Evolutionary conservation across 2,329 filamentous ascomycete genomes (phyloP), one percentile per base, ranked within the genome.

Genomic region (Dactylonectria estremocensis): DNA sequence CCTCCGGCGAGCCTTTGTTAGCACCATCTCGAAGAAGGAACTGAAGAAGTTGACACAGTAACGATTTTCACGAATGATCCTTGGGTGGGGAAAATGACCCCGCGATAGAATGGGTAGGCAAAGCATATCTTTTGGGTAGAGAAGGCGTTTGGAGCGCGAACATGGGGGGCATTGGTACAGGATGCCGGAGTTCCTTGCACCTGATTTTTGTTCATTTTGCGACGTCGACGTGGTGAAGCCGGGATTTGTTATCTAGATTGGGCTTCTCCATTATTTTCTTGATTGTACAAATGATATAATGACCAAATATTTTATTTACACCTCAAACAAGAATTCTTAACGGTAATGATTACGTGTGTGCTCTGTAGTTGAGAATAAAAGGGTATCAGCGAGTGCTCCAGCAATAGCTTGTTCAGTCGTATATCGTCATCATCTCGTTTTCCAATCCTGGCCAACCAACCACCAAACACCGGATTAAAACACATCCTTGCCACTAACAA

Each of bases 1-100:
- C 78, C 83, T 97, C 31, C 81, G 84, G 66, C 90, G 94, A 63
- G 95, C 95, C 1, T 97, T 96, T 82, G 93, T 97, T 22, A 89
- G 90, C 45, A 95, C 91, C 3, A 82, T 93, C 74, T 86, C 89
- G 57, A 83, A 89, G 61, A 86, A 92, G 56, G 90, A 95, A 46
- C 84, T 97, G 40, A 82, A 87, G 75, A 81, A 86, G 71, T 73
- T 84, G 73, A 83, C 72, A 40, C 61, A 68, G 18, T 64, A 62
- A 70, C 71, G 65, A 53, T 46, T 33, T 7, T 28, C n/a, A 53
- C 14, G 46, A 52, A 54, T n/a, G 53, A 43, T 37, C 16, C 22
- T 48, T 20, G 22, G 33, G 50, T 28, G 24, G 24, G 24, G 24
- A 28, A 37, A 22, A 37, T 46, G 35, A 35, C 52, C 24, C 37